These are phyloP conservation scores for Houttuynia cordata DNA, from an alignment of 164 flowering plant genomes.

Conservation along the genomic window DNA sequence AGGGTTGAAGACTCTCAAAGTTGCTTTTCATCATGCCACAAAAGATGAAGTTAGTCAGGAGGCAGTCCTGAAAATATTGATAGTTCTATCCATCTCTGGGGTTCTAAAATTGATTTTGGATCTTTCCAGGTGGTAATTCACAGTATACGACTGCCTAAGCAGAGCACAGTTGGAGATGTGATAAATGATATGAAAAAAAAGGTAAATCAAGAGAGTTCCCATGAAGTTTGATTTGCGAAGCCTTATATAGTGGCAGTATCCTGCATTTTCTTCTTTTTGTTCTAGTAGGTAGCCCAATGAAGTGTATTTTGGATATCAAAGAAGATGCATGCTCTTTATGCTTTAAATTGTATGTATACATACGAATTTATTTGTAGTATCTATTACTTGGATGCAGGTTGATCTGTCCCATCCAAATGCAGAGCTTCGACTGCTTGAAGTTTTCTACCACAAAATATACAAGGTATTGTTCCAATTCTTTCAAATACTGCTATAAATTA, in stretches of 20 bases:
- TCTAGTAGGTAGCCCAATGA: too few relatives aligned
- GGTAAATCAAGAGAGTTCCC: constrained; percentile 20
- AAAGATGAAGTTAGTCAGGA: constrained; percentile 62
- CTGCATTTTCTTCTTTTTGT: too few relatives aligned
- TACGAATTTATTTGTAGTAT: too few relatives aligned
- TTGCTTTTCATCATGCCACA: constrained; percentile 75
- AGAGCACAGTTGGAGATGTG: constrained; percentile 88
- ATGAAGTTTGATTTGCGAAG: too few relatives aligned
- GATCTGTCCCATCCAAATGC: constrained; percentile 87
- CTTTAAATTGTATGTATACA: too few relatives aligned
- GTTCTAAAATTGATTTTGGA: neutral
- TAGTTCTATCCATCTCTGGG: neutral
- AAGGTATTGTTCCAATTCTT: constrained; percentile 38
- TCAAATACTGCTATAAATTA: too few relatives aligned
- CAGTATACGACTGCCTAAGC: constrained; percentile 78
- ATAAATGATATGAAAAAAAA: constrained; percentile 69
- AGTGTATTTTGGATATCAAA: too few relatives aligned
- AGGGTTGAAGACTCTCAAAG: constrained; percentile 80
- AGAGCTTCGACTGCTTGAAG: constrained; percentile 87
- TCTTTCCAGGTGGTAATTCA: constrained; percentile 53
- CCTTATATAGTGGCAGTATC: too few relatives aligned
- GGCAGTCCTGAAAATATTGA: neutral
- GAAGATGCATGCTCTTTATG: too few relatives aligned
- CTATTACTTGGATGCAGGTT: constrained; percentile 56
- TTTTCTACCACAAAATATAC: constrained; percentile 94